Evolutionary conservation across 169 alveolate species (phyloP), one percentile per base, ranked within the genome.

Genomic region (Plasmodium inui): DNA sequence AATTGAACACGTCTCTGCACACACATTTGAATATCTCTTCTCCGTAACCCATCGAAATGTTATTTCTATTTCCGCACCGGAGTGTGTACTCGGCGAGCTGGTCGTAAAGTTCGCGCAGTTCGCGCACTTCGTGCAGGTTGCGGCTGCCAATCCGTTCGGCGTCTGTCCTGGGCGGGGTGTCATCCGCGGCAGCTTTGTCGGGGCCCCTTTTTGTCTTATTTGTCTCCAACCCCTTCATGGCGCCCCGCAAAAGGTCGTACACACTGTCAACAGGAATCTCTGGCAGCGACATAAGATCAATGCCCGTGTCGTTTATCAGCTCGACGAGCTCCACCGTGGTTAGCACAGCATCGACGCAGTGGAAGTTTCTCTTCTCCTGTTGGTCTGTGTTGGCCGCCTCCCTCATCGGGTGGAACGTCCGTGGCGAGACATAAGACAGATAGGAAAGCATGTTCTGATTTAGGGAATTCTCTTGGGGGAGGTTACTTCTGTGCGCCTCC

Each of bases 31-130:
- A 86, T 19, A 86, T 86, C 37, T 86, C 93, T 22, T 86, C 93
- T 55, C 93, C 93, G 80, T 86, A 86, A 5, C 93, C 93, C 83
- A 86, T 70, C 8, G 93, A 86, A 53, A 86, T 86, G 44, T 86
- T 86, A 86, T 86, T 86, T 55, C 28, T 74, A 30, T 70, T 34
- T 7, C 93, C 28, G 50, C 86, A 73, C 28, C 93, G 84, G 30
- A 86, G 79, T 19, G 67, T 6, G 39, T 86, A 55, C 39, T 57
- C 19, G 10, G 26, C 57, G 12, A 84, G 30, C 10, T 86, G 50
- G 30, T 76, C 53, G 44, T 86, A 86, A 12, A 86, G 32, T 32
- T 10, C 67, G 34, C 67, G 26, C 72, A 82, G 50, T 32, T 55
- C 53, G 6, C 32, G 1, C 55, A 44, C 4, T 44, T 12, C 61